Conservation (phyloP, 2,329 filamentous ascomycete genomes). For the Aspergillus glaucus region DNA sequence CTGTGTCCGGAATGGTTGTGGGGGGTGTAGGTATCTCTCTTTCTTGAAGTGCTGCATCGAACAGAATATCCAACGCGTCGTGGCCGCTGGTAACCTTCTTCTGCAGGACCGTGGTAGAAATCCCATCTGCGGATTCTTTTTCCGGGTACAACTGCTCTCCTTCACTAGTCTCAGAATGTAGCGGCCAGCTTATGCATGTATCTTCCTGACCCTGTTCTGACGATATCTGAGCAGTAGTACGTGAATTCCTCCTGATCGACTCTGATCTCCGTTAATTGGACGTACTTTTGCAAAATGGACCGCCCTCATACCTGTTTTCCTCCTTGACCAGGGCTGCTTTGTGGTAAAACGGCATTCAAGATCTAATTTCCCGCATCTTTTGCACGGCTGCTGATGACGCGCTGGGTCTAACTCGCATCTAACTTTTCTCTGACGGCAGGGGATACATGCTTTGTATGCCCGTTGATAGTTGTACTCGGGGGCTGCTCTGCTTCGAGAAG, state of each 20-base stretch:
- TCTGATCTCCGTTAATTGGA: too few relatives aligned
- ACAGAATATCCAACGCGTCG: constrained; percentile 48
- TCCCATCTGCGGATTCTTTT: constrained; percentile 21
- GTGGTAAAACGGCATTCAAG: constrained; percentile 44
- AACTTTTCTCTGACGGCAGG: constrained; percentile 48
- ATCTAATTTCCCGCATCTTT: constrained; percentile 46
- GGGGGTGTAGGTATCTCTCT: too few relatives aligned
- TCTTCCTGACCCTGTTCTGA: constrained; percentile 4
- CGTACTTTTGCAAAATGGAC: too few relatives aligned
- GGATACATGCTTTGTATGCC: constrained; percentile 50
- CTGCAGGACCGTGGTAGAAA: constrained; percentile 35
- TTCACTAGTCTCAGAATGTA: constrained; percentile 3
- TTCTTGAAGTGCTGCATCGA: constrained; percentile 33
- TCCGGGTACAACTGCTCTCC: constrained; percentile 7
- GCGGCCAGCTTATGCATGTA: constrained; percentile 2
- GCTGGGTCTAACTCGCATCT: constrained; percentile 45
- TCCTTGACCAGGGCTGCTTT: constrained; percentile 12
- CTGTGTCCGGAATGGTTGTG: constrained; percentile 17
- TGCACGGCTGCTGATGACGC: constrained; percentile 37
- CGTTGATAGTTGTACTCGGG: constrained; percentile 35
- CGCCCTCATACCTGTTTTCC: too few relatives aligned
- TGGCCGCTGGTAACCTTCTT: constrained; percentile 49
- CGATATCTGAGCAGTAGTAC: constrained; percentile 4
- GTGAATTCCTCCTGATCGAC: too few relatives aligned
- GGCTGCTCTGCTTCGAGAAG: too few relatives aligned